A percentile compares a stretch with the other conserved stretches of the same genome.
Evolutionary conservation across 352 stramenopile genomes (phyloP).

Genomic region (Pythium biforme): DNA sequence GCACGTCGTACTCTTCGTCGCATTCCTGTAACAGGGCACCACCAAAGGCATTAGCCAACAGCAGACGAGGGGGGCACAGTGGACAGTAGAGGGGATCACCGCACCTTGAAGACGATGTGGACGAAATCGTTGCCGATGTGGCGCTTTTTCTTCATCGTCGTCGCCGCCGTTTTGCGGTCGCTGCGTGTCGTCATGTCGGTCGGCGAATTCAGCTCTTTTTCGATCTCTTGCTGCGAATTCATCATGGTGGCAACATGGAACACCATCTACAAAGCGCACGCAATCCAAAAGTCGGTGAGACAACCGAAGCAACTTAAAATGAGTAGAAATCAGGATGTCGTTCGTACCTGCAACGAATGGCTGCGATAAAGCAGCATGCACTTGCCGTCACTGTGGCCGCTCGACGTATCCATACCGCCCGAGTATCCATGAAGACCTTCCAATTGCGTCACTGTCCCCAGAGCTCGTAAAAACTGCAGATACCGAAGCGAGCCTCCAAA

Average conservation of each 20-base stretch:
- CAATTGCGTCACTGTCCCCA: conserved; percentile 70
- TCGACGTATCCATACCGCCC: conserved; percentile 68
- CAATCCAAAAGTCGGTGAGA: too few species aligned
- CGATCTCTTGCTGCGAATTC: conserved; percentile 30
- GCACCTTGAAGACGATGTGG: conserved; percentile 76
- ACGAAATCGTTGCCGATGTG: conserved; percentile 90
- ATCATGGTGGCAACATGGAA: conserved; percentile 90
- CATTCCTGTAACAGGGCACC: conserved; percentile 41
- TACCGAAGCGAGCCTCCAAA: conserved; percentile 73
- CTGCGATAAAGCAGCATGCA: conserved; percentile 77
- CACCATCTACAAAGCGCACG: conserved; percentile 55
- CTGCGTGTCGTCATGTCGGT: not conserved
- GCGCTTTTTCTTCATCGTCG: conserved; percentile 79
- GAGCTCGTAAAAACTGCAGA: conserved; percentile 61
- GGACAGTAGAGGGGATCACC: not conserved
- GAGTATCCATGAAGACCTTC: conserved; percentile 65
- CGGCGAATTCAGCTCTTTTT: not conserved
- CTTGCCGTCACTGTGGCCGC: conserved; percentile 64
- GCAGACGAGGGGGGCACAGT: not conserved
- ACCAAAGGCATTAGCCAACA: not conserved
- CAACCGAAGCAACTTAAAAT: too few species aligned
- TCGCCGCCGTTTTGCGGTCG: conserved; percentile 1
- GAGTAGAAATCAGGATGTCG: too few species aligned
- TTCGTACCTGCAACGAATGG: conserved; percentile 56
- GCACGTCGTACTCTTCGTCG: conserved; percentile 70